These are phyloP conservation scores for Fonsecaea pugnacius DNA, from an alignment of 2,329 filamentous ascomycete genomes.

Conservation along the genomic window DNA sequence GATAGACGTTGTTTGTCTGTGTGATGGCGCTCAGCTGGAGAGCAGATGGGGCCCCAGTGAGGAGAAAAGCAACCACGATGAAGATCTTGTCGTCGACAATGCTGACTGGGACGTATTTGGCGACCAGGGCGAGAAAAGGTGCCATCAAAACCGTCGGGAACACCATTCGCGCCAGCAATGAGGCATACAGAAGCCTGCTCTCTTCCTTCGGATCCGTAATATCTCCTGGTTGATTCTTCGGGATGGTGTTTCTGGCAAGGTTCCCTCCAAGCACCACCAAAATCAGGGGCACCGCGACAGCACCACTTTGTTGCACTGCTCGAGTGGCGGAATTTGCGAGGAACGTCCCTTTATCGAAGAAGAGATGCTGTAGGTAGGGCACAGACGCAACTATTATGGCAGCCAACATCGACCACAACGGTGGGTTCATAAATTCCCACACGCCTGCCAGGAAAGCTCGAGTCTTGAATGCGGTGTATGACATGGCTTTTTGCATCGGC, in stretches of 20 bases:
- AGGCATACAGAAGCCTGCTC: slow-evolving; percentile 81
- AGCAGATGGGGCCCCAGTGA: slow-evolving; percentile 90
- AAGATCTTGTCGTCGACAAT: slow-evolving; percentile 98
- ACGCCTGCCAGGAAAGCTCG: slow-evolving; percentile 66
- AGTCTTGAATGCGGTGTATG: slow-evolving; percentile 47
- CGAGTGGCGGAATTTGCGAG: slow-evolving; percentile 90
- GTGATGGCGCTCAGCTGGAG: slow-evolving; percentile 97
- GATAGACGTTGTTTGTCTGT: slow-evolving; percentile 96
- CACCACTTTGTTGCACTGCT: slow-evolving; percentile 80
- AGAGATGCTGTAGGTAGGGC: slow-evolving; percentile 77
- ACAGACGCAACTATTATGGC: slow-evolving; percentile 91
- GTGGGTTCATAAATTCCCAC: slow-evolving; percentile 97
- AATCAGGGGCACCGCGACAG: slow-evolving; percentile 92
- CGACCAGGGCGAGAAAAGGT: slow-evolving; percentile 80
- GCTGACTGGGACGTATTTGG: slow-evolving; percentile 88
- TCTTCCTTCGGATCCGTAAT: slow-evolving; percentile 71
- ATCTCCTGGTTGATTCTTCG: slow-evolving; percentile 66
- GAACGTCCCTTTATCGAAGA: slow-evolving; percentile 88
- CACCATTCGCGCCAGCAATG: slow-evolving; percentile 86
- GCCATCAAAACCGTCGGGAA: slow-evolving; percentile 91
- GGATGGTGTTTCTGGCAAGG: slow-evolving; percentile 85
- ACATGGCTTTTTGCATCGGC: slow-evolving; percentile 57
- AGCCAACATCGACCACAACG: slow-evolving; percentile 92
- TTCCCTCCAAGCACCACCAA: slow-evolving; percentile 95
- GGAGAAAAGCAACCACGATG: slow-evolving; percentile 94